Base-by-base conservation (phyloP, 371 early-diverging fungal genomes). In the Rhizopus stolonifer region DNA sequence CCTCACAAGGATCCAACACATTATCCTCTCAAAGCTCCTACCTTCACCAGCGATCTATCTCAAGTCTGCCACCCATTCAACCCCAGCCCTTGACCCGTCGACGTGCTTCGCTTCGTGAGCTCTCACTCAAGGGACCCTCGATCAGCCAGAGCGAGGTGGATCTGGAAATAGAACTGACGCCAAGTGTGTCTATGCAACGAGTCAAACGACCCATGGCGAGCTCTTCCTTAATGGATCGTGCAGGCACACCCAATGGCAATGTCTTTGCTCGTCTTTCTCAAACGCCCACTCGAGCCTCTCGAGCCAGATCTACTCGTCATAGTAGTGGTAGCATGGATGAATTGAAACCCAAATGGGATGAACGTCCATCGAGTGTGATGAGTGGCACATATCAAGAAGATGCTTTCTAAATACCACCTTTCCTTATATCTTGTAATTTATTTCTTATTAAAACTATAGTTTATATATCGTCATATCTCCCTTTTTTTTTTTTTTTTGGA, bases 201-300 rank as follows among this genome's bases (percentile, higher is more conserved):
- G 17, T 34, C 8, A 55, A 56, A 26, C 42, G 52, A 33, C 44
- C 39, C 3, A 36, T 44, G 3, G 2, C 15, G 21, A 42, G 21
- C 2, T 60, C 64, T 1, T 54, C 52, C 6, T 11, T 54, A 15
- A 57, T 57, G 17, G 48, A 52, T 17, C 44, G 65, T 25, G 39
- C 52, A 22, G 46, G 47, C 6, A 74, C 74, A 9, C 74, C 74
- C 5, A 56, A 60, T 19, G 68, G 63, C 13, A 76, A 72, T 38
- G 73, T 76, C 0, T 76, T 76, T 61, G 69, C 52, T 26, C 68
- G 77, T 10, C 57, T 76, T 21, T 55, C 77, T 8, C 77, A 72
- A 45, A 72, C 70, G 4, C 73, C 72, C 8, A 76, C 77, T 0
- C 57, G 72, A 40, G 72, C 73, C 17, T 76, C 77, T 1, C 69